Base-by-base conservation (phyloP, 2,329 filamentous ascomycete genomes). In the Exophiala xenobiotica region DNA sequence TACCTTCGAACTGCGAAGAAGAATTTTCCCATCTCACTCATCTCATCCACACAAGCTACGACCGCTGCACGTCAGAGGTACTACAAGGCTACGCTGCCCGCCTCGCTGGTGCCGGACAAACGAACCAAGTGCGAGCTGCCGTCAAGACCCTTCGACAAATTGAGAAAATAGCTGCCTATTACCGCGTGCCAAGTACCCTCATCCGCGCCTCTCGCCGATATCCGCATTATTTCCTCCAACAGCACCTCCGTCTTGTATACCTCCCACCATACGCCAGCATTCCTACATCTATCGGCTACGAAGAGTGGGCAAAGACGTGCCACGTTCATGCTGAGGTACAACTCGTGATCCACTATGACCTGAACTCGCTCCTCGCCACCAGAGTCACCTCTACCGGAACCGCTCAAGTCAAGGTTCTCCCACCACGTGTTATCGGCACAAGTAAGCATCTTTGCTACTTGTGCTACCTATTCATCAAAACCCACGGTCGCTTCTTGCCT, bases 261-360 rank as follows among this genome's bases (percentile, higher is more conserved):
- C 26, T 54, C 12, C 3, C 23, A 7, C 50, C 56, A 1, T 59
- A 54, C 26, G 50, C 35, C 38, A 31, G 26, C 41, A 39, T 40
- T 31, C 46, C 35, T 12, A 49, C 41, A 31, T 37, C 5, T 8
- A 46, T 39, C 22, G 46, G 20, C 9, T 45, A 31, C 46, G 38
- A 31, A 38, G 45, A 39, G 19, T 47, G n/a, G 49, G 39, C 33
- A 24, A 41, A 29, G 19, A 40, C 29, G 14, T 54, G 46, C 18
- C 49, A 54, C 27, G 58, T 63, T 14, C 58, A 63, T 51, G 61
- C 61, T 20, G 61, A 63, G 40, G 52, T 63, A 35, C 59, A 63
- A 50, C 44, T 63, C 12, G 42, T 60, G 20, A 51, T 57, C 22
- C 54, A 59, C 27, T 58, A 60, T 42, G 58, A 46, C 16, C 26